Conservation (phyloP, 1,284 basidiomycete genomes). For the Ustilago curta region DNA sequence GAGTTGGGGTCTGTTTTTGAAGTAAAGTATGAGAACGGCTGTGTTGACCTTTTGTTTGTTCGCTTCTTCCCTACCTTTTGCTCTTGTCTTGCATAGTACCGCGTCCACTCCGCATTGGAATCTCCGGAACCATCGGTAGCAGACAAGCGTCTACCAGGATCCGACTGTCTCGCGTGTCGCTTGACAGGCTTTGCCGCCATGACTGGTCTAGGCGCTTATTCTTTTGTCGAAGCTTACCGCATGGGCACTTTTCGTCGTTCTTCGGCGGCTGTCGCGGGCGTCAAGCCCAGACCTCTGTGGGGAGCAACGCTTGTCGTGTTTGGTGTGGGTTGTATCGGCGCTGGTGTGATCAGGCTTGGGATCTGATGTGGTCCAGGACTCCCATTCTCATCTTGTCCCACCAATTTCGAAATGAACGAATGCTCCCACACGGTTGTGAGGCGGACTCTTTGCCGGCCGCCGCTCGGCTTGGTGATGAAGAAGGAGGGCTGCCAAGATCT, state of each 20-base stretch:
- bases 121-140: slow-evolving; percentile 1
- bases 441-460: background rate
- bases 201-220: slow-evolving; percentile 53
- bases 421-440: background rate
- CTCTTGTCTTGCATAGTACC: slow-evolving; percentile 16
- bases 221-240: slow-evolving; percentile 60
- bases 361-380: slow-evolving; percentile 13
- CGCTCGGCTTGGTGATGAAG: slow-evolving; percentile 1
- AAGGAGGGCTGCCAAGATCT: background rate
- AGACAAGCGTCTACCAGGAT: slow-evolving; percentile 22
- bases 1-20: background rate
- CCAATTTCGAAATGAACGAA: slow-evolving; percentile 18
- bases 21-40: slow-evolving; percentile 15
- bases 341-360: slow-evolving; percentile 44
- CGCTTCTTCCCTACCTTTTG: slow-evolving; percentile 6
- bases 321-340: slow-evolving; percentile 48
- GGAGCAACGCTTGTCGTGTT: slow-evolving; percentile 45
- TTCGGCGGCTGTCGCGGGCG: slow-evolving; percentile 27
- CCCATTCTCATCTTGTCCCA: background rate
- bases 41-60: slow-evolving; percentile 26
- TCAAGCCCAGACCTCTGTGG: slow-evolving; percentile 50
- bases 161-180: slow-evolving; percentile 61
- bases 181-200: slow-evolving; percentile 64
- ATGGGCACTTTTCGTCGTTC: slow-evolving; percentile 51
- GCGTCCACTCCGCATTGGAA: slow-evolving; percentile 41